Conservation (phyloP, 306 rosid genomes). For the Prunus padus region DNA sequence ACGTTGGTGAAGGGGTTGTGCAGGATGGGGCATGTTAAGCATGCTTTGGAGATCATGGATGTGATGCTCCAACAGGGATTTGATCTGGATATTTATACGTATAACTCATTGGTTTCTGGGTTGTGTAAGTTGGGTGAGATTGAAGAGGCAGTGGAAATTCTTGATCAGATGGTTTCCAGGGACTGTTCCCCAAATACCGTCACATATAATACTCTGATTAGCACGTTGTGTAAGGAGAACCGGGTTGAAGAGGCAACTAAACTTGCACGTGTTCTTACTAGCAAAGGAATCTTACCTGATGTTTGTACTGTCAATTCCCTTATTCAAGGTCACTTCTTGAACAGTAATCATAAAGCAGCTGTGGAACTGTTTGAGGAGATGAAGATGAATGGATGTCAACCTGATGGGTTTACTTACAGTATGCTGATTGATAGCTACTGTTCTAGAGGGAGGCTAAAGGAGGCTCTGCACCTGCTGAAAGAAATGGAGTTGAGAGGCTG, state of each 20-base stretch:
- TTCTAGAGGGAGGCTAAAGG: conserved; percentile 51
- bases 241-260: conserved; percentile 75
- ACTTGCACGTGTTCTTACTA: conserved; percentile 54
- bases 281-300: conserved; percentile 80
- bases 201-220: conserved; percentile 74
- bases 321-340: conserved; percentile 75
- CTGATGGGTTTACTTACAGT: conserved; percentile 81
- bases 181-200: conserved; percentile 69
- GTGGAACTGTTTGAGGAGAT: conserved; percentile 83
- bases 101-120: conserved; percentile 74
- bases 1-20: conserved; percentile 78
- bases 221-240: conserved; percentile 71
- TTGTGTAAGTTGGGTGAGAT: conserved; percentile 68
- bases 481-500: conserved; percentile 85
- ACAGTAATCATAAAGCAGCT: conserved; percentile 52
- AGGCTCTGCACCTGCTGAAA: conserved; percentile 62
- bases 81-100: conserved; percentile 72
- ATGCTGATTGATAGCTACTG: conserved; percentile 74
- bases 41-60: conserved; percentile 77
- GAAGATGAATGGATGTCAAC: conserved; percentile 67
- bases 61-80: conserved; percentile 76
- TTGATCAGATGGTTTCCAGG: conserved; percentile 65
- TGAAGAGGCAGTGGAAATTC: conserved; percentile 71
- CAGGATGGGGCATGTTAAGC: conserved; percentile 57
- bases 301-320: conserved; percentile 83